Evolutionary conservation across 495 filamentous ascomycete species (phyloP).

Genomic region (Saxispiralis lemnorum): DNA sequence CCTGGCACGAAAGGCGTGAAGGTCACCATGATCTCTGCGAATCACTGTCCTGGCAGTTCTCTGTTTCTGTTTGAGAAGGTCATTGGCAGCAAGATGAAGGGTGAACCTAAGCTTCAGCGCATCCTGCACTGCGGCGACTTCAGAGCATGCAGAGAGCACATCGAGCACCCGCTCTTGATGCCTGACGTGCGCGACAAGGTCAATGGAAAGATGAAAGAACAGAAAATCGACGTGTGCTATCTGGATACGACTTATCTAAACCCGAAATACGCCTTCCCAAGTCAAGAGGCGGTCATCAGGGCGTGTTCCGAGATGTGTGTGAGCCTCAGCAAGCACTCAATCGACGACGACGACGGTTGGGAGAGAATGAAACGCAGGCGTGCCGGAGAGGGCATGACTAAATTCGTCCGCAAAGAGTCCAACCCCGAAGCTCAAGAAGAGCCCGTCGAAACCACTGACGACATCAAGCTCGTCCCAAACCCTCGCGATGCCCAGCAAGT

Average conservation of each 20-base stretch:
- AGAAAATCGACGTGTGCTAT: constrained; percentile 86
- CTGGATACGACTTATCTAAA: constrained; percentile 94
- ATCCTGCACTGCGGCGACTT: constrained; percentile 95
- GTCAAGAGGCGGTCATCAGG: constrained; percentile 64
- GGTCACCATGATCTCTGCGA: constrained; percentile 90
- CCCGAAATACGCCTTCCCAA: constrained; percentile 87
- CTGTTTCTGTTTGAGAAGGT: constrained; percentile 81
- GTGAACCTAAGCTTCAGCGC: constrained; percentile 40
- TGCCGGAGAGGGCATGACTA: constrained; percentile 40
- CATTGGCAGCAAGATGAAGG: constrained; percentile 38
- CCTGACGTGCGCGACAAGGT: constrained; percentile 52
- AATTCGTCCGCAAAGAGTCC: constrained; percentile 36
- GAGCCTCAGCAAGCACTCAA: constrained; percentile 38
- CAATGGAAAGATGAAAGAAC: constrained; percentile 46
- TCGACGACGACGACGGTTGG: constrained; percentile 35
- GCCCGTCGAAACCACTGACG: constrained; percentile 17
- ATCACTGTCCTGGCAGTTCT: constrained; percentile 91
- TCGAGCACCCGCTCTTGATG: constrained; percentile 62
- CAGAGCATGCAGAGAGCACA: constrained; percentile 69
- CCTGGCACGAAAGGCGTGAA: constrained; percentile 61
- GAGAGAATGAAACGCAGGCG: constrained; percentile 33
- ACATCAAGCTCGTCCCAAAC: constrained; percentile 19
- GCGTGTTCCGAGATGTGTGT: constrained; percentile 86
- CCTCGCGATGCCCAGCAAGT: constrained; percentile 11
- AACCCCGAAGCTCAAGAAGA: constrained; percentile 20